Evolutionary conservation across 192 early-diverging fungal species (phyloP).

Genomic region (Cetraspora pellucida): DNA sequence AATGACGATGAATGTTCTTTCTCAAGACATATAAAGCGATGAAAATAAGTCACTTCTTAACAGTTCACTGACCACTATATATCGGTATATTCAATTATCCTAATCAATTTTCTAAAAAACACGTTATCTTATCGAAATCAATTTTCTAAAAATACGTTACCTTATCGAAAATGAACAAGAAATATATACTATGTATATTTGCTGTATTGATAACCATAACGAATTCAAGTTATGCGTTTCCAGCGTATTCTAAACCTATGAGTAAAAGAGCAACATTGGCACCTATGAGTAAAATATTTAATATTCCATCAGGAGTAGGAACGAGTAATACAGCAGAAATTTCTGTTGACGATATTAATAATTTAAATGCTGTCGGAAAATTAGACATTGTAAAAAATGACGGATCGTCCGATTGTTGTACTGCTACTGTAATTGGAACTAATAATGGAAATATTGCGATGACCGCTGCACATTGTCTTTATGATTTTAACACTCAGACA

Average conservation of each 20-base stretch:
- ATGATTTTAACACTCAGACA: background rate
- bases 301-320: background rate
- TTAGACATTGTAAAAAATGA: background rate
- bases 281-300: background rate
- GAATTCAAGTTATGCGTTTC: slow-evolving; percentile 13
- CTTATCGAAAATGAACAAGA: slow-evolving; percentile 4
- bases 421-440: background rate
- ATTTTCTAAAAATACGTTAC: slow-evolving; percentile 4
- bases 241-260: background rate
- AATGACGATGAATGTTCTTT: too few species aligned
- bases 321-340: background rate
- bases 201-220: background rate
- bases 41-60: too few species aligned
- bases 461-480: slow-evolving; percentile 14
- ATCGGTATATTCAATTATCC: slow-evolving; percentile 6
- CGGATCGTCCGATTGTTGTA: background rate
- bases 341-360: slow-evolving; percentile 1
- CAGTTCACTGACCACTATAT: too few species aligned
- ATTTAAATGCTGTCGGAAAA: background rate
- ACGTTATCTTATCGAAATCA: background rate
- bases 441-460: slow-evolving; percentile 1
- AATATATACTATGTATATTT: slow-evolving; percentile 8
- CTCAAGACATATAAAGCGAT: too few species aligned
- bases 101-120: background rate
- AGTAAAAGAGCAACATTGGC: background rate